Base-by-base conservation (phyloP, 2,329 filamentous ascomycete species). In the Cladophialophora chaetospira region DNA sequence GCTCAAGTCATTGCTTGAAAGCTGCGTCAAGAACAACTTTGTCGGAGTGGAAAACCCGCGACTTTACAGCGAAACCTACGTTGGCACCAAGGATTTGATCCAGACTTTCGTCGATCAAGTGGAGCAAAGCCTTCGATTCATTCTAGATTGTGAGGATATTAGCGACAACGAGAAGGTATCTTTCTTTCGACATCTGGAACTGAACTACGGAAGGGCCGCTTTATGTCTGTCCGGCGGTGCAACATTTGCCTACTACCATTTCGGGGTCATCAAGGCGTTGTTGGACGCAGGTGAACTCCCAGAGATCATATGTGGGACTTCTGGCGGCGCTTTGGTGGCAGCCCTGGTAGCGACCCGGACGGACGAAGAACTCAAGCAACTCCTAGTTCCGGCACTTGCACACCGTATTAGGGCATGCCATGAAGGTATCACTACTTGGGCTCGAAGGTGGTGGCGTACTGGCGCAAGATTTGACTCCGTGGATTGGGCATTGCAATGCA, bases 1-100 rank as follows among this genome's bases (percentile, higher is more conserved):
- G 53, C 79, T 99, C 53, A 87, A 86, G 60, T 81, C 82, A 0
- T 74, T 97, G 57, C 78, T 95, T 17, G 91, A 96, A 75, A 90
- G 89, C 11, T 97, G 92, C 70, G 88, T 97, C 66, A 99, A 97
- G 81, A 96, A 92, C 73, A 97, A 99, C 70, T 99, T 97, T 73
- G 91, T 90, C 15, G 94, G 94, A 0, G 87, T 96, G 11, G 94
- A 99, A 72, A 97, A 96, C 67, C 86, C 93, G 8, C 83, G 91
- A 53, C 76, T 99, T n/a, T 99, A 99, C 71, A 96, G 90, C 67
- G 92, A 97, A 75, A 96, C 93, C 2, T 99, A 99, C 70, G 96
- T 91, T 66, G 94, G 94, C 28, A 97, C 94, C n/a, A 99, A 99
- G 73, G 85, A 94, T 60, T 74, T 97, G 63, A 89, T 96, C 26